These are phyloP conservation scores for Talaromyces atroroseus DNA, from an alignment of 2,329 filamentous ascomycete genomes.

Conservation along the genomic window DNA sequence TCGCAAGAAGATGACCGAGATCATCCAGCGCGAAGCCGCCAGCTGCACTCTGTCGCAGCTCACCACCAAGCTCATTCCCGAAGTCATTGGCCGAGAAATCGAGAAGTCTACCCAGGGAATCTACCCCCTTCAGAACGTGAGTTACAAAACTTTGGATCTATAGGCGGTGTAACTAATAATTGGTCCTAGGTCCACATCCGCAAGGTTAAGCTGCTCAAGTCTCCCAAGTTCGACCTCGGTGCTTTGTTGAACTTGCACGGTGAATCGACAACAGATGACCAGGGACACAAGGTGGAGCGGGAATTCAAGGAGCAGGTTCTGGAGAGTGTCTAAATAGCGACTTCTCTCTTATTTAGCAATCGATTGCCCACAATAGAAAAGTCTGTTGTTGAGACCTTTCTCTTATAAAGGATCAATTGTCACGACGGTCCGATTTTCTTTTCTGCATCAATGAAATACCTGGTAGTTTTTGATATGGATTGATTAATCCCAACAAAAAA, in stretches of 20 bases:
- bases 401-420: constrained; percentile 8
- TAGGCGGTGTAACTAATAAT: constrained; percentile 28
- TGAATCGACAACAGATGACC: constrained; percentile 92
- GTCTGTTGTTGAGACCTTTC: neutral
- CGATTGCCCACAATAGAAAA: constrained; percentile 1
- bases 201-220: constrained; percentile 99
- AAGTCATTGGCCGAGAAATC: constrained; percentile 99
- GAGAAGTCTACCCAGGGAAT: constrained; percentile 99
- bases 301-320: constrained; percentile 99
- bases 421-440: constrained; percentile 3
- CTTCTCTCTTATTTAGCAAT: constrained; percentile 4
- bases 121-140: constrained; percentile 97
- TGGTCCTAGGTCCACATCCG: constrained; percentile 84
- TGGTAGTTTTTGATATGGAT: neutral
- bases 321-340: constrained; percentile 70
- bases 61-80: constrained; percentile 96
- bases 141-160: constrained; percentile 35
- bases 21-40: constrained; percentile 92
- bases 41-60: constrained; percentile 94
- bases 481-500: neutral
- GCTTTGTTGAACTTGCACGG: constrained; percentile 94
- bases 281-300: constrained; percentile 96
- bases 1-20: constrained; percentile 99
- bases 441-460: neutral
- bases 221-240: constrained; percentile 98